These are phyloP conservation scores for Fusarium sp. DNA, from an alignment of 2,329 filamentous ascomycete genomes.

Conservation along the genomic window DNA sequence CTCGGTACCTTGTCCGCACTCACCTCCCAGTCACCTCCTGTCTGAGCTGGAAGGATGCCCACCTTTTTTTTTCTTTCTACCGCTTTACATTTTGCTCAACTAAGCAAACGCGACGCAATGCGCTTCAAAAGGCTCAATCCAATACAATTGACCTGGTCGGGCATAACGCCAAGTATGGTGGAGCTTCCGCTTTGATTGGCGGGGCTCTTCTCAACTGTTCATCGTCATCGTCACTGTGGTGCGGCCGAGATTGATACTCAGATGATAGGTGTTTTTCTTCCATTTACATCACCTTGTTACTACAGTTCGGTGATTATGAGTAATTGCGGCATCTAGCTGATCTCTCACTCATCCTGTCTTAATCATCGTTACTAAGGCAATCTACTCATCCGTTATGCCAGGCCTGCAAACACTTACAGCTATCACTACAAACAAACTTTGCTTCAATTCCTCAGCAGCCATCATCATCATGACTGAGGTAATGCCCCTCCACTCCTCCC, in stretches of 20 bases:
- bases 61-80: slow-evolving; percentile 22
- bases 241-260: slow-evolving; percentile 29
- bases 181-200: slow-evolving; percentile 43
- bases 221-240: slow-evolving; percentile 47
- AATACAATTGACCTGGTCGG: slow-evolving; percentile 35
- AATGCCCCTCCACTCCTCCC: slow-evolving; percentile 38
- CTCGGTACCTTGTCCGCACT: slow-evolving; percentile 36
- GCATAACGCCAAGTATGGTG: slow-evolving; percentile 45
- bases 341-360: background rate
- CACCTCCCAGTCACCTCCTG: slow-evolving; percentile 12
- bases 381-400: background rate
- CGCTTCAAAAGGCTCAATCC: slow-evolving; percentile 30
- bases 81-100: slow-evolving; percentile 29
- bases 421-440: slow-evolving; percentile 19
- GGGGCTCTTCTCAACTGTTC: slow-evolving; percentile 35
- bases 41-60: slow-evolving; percentile 13
- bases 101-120: slow-evolving; percentile 33
- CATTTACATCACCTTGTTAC: slow-evolving; percentile 7
- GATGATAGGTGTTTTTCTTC: slow-evolving; percentile 18
- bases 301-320: background rate
- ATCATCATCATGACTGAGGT: slow-evolving; percentile 42
- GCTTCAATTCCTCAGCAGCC: slow-evolving; percentile 10
- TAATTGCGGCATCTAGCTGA: slow-evolving; percentile 5
- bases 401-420: background rate
- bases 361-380: background rate